Conservation (phyloP, 2,329 filamentous ascomycete species). For the Paecilomyces fulvus region DNA sequence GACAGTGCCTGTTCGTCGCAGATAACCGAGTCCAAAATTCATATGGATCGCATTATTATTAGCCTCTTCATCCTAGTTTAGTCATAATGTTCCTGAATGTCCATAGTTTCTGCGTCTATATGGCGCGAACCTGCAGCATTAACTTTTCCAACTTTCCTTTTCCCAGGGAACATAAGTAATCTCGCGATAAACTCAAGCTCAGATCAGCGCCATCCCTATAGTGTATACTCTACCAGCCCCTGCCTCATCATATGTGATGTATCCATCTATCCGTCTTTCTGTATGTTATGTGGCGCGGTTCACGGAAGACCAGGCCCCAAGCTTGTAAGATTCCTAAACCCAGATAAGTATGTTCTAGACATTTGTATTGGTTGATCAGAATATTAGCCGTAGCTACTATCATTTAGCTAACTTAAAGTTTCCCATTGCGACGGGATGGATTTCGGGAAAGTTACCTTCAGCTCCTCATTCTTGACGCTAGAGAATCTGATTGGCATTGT, state of each 20-base stretch:
- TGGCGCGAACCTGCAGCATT: background rate
- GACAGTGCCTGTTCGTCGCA: background rate
- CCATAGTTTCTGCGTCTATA: background rate
- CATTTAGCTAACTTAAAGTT: background rate
- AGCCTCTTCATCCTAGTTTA: background rate
- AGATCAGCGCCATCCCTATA: background rate
- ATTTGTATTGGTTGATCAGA: background rate
- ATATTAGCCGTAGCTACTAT: background rate
- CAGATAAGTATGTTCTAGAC: background rate
- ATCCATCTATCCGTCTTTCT: too few relatives aligned
- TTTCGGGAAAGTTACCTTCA: background rate
- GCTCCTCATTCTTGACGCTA: background rate
- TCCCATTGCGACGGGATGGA: background rate
- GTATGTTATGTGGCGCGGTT: too few relatives aligned
- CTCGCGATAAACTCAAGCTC: background rate
- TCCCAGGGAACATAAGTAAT: background rate
- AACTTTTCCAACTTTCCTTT: background rate
- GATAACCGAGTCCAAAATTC: background rate
- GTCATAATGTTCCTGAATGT: background rate
- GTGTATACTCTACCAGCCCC: too few relatives aligned
- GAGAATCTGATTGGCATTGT: background rate
- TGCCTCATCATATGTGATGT: too few relatives aligned
- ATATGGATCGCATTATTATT: background rate
- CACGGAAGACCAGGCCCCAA: too few relatives aligned
- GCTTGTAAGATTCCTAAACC: too few relatives aligned